These are phyloP conservation scores for Collybia mongolica DNA, from an alignment of 768 basidiomycete species.

Conservation along the genomic window DNA sequence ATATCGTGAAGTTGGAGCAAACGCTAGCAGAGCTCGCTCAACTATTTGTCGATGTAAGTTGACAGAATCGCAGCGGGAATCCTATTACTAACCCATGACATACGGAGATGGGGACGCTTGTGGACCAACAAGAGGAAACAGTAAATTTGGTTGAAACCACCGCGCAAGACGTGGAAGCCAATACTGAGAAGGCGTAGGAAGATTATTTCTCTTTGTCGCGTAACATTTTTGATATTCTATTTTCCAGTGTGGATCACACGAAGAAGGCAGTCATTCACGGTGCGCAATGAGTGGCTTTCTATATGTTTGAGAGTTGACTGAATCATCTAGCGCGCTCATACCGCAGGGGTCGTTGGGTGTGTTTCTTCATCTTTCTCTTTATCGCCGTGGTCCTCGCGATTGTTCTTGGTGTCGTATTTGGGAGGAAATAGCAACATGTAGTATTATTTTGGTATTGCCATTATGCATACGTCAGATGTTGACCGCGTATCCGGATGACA, in stretches of 20 bases:
- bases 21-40: constrained; percentile 89
- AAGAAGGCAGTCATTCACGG: constrained; percentile 63
- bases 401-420: constrained; percentile 50
- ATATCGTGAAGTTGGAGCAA: constrained; percentile 81
- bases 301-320: not conserved
- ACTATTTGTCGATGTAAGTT: constrained; percentile 76
- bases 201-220: not conserved
- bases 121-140: constrained; percentile 78
- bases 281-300: constrained; percentile 12
- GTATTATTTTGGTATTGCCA: not conserved
- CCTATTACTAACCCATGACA: not conserved
- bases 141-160: constrained; percentile 63
- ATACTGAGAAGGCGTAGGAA: constrained; percentile 72
- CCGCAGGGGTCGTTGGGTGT: constrained; percentile 84
- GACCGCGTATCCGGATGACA: not conserved
- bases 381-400: constrained; percentile 57
- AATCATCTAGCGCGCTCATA: constrained; percentile 52
- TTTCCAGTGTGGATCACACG: constrained; percentile 55
- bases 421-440: constrained; percentile 13
- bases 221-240: constrained; percentile 1
- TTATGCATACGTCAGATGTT: not conserved
- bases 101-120: constrained; percentile 70
- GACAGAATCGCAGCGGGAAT: not conserved
- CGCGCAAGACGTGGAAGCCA: constrained; percentile 59
- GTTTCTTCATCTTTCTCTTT: constrained; percentile 63